Percentiles rank a stretch among this genome's conserved stretches.
Evolutionary conservation across 371 early-diverging fungal genomes (phyloP).

Genomic region (Mortierella sp.): DNA sequence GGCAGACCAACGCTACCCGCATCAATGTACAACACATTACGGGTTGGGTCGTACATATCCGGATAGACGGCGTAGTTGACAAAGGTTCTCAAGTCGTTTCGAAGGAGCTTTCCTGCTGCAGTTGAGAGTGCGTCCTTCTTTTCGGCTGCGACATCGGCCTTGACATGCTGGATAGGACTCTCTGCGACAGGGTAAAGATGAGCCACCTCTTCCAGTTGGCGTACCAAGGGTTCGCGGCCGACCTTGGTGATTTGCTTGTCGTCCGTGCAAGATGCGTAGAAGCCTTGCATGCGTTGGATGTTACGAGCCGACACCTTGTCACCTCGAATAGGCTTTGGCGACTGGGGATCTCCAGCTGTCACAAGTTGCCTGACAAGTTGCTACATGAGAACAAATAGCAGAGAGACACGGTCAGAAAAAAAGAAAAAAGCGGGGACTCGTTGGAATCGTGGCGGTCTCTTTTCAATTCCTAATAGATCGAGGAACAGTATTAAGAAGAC

Average conservation of each 20-base stretch:
- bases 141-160: background rate
- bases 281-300: conserved; percentile 58
- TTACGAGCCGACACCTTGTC: conserved; percentile 57
- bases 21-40: conserved; percentile 52
- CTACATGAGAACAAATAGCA: background rate
- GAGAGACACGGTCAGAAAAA: background rate
- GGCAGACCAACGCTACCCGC: conserved; percentile 62
- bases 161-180: background rate
- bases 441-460: too few species aligned
- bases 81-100: conserved; percentile 30
- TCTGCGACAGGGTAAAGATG: conserved; percentile 25
- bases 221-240: conserved; percentile 58
- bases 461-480: too few species aligned
- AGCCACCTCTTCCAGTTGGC: conserved; percentile 54
- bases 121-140: conserved; percentile 15
- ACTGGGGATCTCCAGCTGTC: conserved; percentile 7
- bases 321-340: conserved; percentile 32
- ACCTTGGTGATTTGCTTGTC: conserved; percentile 53
- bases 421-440: too few species aligned
- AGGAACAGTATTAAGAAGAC: background rate
- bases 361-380: conserved; percentile 26
- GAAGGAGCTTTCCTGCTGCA: conserved; percentile 14
- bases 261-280: conserved; percentile 67
- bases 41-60: conserved; percentile 59
- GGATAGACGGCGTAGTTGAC: conserved; percentile 36